These are phyloP conservation scores for Cnidoscolus chayamansa DNA, from an alignment of 441 rosid species.

Conservation along the genomic window DNA sequence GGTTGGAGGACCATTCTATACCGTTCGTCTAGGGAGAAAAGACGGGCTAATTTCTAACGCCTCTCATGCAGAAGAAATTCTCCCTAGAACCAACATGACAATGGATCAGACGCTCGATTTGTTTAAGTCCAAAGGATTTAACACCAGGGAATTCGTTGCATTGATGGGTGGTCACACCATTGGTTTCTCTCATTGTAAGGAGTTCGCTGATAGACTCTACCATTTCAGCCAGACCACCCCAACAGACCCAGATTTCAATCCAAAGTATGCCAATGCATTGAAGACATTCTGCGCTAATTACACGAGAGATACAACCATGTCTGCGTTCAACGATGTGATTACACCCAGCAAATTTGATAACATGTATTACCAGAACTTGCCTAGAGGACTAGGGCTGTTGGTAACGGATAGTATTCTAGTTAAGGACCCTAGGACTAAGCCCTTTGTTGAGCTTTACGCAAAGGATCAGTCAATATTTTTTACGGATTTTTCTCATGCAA, in stretches of 20 bases:
- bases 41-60: constrained; percentile 50
- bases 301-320: constrained; percentile 41
- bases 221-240: constrained; percentile 30
- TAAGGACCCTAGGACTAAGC: constrained; percentile 44
- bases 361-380: constrained; percentile 60
- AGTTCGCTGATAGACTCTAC: constrained; percentile 50
- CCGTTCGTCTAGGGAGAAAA: constrained; percentile 48
- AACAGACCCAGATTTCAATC: constrained; percentile 35
- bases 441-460: constrained; percentile 55
- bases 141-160: constrained; percentile 52
- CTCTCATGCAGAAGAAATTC: constrained; percentile 32
- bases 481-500: constrained; percentile 41
- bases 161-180: constrained; percentile 67
- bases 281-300: constrained; percentile 53
- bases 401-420: constrained; percentile 44
- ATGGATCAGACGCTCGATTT: constrained; percentile 36
- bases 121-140: constrained; percentile 40
- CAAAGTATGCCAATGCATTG: constrained; percentile 40
- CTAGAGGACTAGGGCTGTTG: constrained; percentile 52
- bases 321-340: constrained; percentile 61
- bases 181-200: constrained; percentile 74
- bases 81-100: constrained; percentile 39
- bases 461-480: constrained; percentile 51
- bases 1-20: constrained; percentile 61
- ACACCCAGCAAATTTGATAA: constrained; percentile 80